phyloP scores from a whole-genome alignment of 2,329 filamentous ascomycete species.

The Dendryphion nanum region DNA sequence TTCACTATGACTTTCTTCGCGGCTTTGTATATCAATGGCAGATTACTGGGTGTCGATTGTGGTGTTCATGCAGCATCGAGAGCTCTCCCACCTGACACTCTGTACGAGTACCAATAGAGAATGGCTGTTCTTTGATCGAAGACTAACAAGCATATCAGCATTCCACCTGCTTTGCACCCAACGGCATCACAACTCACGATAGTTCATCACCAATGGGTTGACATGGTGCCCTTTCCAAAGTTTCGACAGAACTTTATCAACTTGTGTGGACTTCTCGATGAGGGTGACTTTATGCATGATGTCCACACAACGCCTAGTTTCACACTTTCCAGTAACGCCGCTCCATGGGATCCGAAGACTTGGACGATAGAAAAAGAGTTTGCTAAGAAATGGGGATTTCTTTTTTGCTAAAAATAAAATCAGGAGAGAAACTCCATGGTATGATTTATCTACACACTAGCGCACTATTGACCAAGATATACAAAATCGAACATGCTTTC shows the following conservation, averaged over 20 bases:
- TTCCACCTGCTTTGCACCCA: neutral
- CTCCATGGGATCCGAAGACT: constrained; percentile 32
- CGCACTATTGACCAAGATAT: too few species aligned
- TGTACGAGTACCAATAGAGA: too few species aligned
- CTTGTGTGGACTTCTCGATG: constrained; percentile 30
- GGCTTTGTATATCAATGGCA: constrained; percentile 33
- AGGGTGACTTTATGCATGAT: constrained; percentile 38
- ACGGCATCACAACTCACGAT: constrained; percentile 27
- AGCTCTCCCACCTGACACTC: too few species aligned
- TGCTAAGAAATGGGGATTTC: constrained; percentile 38
- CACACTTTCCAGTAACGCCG: constrained; percentile 21
- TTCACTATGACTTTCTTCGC: constrained; percentile 21
- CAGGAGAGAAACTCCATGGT: neutral
- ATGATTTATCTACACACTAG: neutral
- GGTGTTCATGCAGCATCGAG: too few species aligned
- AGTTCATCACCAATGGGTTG: constrained; percentile 41
- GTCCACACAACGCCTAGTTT: constrained; percentile 36
- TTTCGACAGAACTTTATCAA: constrained; percentile 42
- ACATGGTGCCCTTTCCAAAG: constrained; percentile 42
- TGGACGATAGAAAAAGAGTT: constrained; percentile 38
- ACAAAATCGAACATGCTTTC: too few species aligned
- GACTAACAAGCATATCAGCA: neutral
- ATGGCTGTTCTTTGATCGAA: too few species aligned
- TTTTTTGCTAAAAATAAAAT: constrained; percentile 18
- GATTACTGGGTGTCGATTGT: constrained; percentile 30